Base-by-base conservation (phyloP, 2,329 filamentous ascomycete species). In the Exophiala sp. region DNA sequence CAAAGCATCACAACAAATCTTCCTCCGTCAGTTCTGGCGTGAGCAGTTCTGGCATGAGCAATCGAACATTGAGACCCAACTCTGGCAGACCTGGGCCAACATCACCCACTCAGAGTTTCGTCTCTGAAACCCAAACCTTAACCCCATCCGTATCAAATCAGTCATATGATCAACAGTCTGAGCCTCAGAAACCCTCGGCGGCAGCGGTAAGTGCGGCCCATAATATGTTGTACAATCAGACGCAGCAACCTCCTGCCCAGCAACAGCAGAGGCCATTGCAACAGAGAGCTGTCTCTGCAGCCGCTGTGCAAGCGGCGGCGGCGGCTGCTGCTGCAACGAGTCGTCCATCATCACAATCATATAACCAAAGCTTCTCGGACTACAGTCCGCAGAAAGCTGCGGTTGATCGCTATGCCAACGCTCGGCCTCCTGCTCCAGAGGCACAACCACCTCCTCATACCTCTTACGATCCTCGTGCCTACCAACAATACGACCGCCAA, bases 1-100 rank as follows among this genome's bases (percentile, higher is more conserved):
- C 88, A 55, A 95, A 91, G 73, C 83, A 85, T 67, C 81, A 84
- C 78, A 87, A 72, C 77, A 80, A 81, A 66, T 71, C 71, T 49
- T 72, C 76, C 3, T 75, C 75, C 55, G 71, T 77, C 52, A 74
- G 75, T 58, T 75, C 77, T 48, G 74, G 70, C 41, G 76, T 92
- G 71, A 82, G 79, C 56, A 83, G 84, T 46, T 29, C 77, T 47
- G 74, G 70, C 41, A 76, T 92, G 71, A 82, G 79, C 56, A 83
- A 84, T 46, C 81, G 82, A 65, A 90, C 86, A 2, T 73, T 92
- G 57, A 80, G 89, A 50, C 75, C 80, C 24, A 67, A 69, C 20
- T 71, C 72, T 52, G 71, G 72, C 42, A 67, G 75, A 55, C 78
- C 78, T 47, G 72, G 75, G 21, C 64, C 66, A 20, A 57, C 60